Evolutionary conservation across 2,329 filamentous ascomycete genomes (phyloP).

Genomic region (Coniochaeta sp.): DNA sequence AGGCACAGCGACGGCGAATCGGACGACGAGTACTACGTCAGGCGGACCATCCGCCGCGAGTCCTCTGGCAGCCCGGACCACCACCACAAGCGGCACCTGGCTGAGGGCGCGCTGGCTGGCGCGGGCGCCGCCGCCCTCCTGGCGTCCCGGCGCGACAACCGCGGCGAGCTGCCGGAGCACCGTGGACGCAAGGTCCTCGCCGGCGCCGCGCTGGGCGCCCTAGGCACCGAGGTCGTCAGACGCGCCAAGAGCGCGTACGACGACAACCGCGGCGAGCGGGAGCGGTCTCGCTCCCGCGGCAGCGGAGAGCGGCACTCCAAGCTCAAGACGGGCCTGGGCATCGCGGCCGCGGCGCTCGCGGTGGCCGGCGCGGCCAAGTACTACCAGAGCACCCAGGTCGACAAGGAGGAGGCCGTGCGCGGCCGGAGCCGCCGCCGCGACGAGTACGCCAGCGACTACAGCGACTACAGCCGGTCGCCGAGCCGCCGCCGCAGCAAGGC

Average conservation of each 20-base stretch:
- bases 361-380: slow-evolving; percentile 60
- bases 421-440: slow-evolving; percentile 45
- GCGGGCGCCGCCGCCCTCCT: slow-evolving; percentile 55
- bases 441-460: slow-evolving; percentile 22
- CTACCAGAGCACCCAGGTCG: slow-evolving; percentile 50
- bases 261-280: slow-evolving; percentile 34
- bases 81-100: slow-evolving; percentile 51
- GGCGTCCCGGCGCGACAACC: slow-evolving; percentile 43
- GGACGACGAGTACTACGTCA: slow-evolving; percentile 32
- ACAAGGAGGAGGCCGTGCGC: slow-evolving; percentile 50
- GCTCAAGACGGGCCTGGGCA: slow-evolving; percentile 54
- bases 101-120: slow-evolving; percentile 58
- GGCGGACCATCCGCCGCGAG: slow-evolving; percentile 39
- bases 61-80: slow-evolving; percentile 36
- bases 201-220: slow-evolving; percentile 54
- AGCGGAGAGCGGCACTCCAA: slow-evolving; percentile 31
- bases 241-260: slow-evolving; percentile 56
- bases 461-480: slow-evolving; percentile 34
- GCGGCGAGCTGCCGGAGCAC: slow-evolving; percentile 41
- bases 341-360: slow-evolving; percentile 56
- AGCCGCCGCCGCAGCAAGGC: slow-evolving; percentile 32
- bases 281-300: slow-evolving; percentile 24
- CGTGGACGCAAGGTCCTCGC: slow-evolving; percentile 52
- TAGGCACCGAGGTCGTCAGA: slow-evolving; percentile 54
- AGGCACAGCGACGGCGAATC: slow-evolving; percentile 26